Percentiles rank a stretch among this genome's conserved stretches.
phyloP scores from a whole-genome alignment of 352 stramenopile genomes.

The Phytophthora colocasiae region DNA sequence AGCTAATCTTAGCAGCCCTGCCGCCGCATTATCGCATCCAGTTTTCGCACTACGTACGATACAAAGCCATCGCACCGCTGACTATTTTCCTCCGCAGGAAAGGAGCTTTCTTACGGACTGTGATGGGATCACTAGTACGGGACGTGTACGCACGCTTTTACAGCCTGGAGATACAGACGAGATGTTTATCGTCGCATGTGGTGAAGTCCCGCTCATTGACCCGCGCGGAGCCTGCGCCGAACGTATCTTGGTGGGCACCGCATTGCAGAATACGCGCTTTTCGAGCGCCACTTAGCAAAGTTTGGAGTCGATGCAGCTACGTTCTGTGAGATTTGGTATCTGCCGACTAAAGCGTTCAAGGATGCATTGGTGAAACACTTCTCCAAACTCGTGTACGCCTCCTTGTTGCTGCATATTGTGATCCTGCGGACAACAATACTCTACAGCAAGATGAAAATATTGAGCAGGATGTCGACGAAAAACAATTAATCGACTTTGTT shows the following conservation, averaged over 20 bases:
- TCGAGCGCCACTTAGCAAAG: slow-evolving; percentile 45
- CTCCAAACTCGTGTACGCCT: slow-evolving; percentile 59
- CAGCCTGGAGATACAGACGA: slow-evolving; percentile 45
- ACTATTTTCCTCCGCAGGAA: slow-evolving; percentile 54
- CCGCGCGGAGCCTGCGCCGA: slow-evolving; percentile 11
- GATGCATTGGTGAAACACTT: slow-evolving; percentile 59
- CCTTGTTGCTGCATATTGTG: slow-evolving; percentile 37
- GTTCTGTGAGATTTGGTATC: slow-evolving; percentile 62
- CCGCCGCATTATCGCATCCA: slow-evolving; percentile 59
- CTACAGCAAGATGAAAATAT: no score
- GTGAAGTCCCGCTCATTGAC: slow-evolving; percentile 53
- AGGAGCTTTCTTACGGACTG: slow-evolving; percentile 27
- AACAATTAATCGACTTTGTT: no score
- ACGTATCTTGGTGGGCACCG: slow-evolving; percentile 39
- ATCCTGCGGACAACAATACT: no score
- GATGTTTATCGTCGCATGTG: slow-evolving; percentile 60
- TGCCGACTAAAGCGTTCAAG: slow-evolving; percentile 47
- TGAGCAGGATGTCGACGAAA: no score
- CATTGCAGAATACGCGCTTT: slow-evolving; percentile 58
- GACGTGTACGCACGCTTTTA: slow-evolving; percentile 55
- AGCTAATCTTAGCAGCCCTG: slow-evolving; percentile 51
- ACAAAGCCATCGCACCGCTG: slow-evolving; percentile 54
- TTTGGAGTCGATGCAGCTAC: slow-evolving; percentile 44
- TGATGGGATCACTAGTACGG: slow-evolving; percentile 49
- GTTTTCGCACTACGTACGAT: slow-evolving; percentile 60